A percentile compares a stretch with the other conserved stretches of the same genome.
Conservation (phyloP, 495 filamentous ascomycete genomes). For the Daldinia loculata region DNA sequence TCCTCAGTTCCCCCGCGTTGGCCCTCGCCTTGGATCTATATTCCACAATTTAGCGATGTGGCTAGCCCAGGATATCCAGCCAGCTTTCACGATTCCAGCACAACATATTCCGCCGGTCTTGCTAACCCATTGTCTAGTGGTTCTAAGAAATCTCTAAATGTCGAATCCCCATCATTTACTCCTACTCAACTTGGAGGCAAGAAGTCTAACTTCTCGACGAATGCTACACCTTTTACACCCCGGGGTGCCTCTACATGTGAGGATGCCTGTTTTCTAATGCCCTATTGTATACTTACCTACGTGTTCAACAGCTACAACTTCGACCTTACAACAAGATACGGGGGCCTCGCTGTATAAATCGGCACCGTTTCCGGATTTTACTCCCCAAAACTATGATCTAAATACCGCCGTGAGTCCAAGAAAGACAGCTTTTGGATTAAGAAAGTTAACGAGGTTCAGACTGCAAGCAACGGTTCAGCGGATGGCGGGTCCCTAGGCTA, state of each 20-base stretch:
- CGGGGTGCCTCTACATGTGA: slow-evolving; percentile 52
- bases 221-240: slow-evolving; percentile 92
- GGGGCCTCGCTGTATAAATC: slow-evolving; percentile 59
- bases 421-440: not conserved
- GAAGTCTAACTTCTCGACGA: slow-evolving; percentile 78
- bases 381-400: slow-evolving; percentile 77
- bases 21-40: not conserved
- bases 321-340: slow-evolving; percentile 47
- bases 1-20: not conserved
- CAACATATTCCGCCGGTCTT: not conserved
- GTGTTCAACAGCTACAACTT: slow-evolving; percentile 47
- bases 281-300: slow-evolving; percentile 35
- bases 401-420: slow-evolving; percentile 65
- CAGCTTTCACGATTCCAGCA: not conserved
- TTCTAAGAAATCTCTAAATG: slow-evolving; percentile 85
- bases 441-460: slow-evolving; percentile 31
- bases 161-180: slow-evolving; percentile 95
- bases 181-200: slow-evolving; percentile 65
- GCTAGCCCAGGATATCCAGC: slow-evolving; percentile 12
- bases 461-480: slow-evolving; percentile 40
- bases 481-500: slow-evolving; percentile 48
- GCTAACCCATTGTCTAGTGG: slow-evolving; percentile 36
- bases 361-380: slow-evolving; percentile 76
- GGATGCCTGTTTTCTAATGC: slow-evolving; percentile 14
- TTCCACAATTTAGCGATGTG: not conserved